Conservation (phyloP, 768 basidiomycete species). For the Steccherinum ochraceum region DNA sequence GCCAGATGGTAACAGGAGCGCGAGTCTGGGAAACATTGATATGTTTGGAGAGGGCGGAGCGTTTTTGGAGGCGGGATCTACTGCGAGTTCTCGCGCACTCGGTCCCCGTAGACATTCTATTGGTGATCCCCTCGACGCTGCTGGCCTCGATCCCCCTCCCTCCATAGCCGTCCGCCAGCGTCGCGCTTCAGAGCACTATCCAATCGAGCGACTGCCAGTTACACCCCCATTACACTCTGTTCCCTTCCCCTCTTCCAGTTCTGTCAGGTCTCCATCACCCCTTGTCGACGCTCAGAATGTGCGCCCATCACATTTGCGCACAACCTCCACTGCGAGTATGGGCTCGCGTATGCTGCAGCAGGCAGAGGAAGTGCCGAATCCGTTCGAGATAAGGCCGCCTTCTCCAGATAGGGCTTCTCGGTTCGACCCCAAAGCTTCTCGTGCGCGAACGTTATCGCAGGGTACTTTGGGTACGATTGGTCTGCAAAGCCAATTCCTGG, state of each 20-base stretch:
- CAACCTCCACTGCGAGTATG: conserved; percentile 45
- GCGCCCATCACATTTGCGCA: conserved; percentile 31
- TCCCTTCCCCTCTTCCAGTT: conserved; percentile 47
- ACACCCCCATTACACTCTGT: conserved; percentile 41
- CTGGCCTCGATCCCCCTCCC: conserved; percentile 28
- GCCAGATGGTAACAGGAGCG: conserved; percentile 27
- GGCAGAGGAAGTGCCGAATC: conserved; percentile 26
- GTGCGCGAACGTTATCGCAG: conserved; percentile 25
- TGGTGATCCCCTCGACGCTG: conserved; percentile 50
- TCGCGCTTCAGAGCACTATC: conserved; percentile 44
- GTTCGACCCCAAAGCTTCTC: conserved; percentile 34
- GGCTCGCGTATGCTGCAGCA: conserved; percentile 39
- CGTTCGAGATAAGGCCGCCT: conserved; percentile 22
- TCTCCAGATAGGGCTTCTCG: conserved; percentile 35
- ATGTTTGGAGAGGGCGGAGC: conserved; percentile 42
- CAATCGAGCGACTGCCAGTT: conserved; percentile 36
- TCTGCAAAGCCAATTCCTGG: not conserved
- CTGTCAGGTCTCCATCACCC: conserved; percentile 46
- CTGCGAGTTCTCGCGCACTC: conserved; percentile 19
- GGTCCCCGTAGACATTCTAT: conserved; percentile 48
- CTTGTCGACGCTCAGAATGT: conserved; percentile 17
- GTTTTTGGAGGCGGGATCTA: conserved; percentile 34
- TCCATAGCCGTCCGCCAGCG: conserved; percentile 27
- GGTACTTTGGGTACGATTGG: conserved; percentile 8
- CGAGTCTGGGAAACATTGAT: conserved; percentile 62